These are phyloP conservation scores for Kernera saxatilis DNA, from an alignment of 345 rosid genomes.

Conservation along the genomic window DNA sequence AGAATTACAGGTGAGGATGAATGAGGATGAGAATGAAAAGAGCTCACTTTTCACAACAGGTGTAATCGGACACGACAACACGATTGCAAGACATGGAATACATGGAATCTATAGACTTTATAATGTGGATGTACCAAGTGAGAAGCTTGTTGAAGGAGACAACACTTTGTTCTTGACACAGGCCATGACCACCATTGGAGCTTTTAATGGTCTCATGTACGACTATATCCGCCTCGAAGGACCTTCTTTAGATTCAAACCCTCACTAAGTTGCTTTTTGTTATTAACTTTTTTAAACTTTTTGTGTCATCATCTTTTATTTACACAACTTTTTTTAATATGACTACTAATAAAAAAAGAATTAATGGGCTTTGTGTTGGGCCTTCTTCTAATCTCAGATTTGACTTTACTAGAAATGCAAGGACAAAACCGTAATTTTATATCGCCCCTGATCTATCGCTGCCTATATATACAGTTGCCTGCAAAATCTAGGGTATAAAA, in stretches of 20 bases:
- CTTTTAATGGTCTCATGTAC: constrained; percentile 81
- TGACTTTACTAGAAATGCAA: neutral
- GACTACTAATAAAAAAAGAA: neutral
- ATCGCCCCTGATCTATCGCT: constrained; percentile 18
- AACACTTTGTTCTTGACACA: constrained; percentile 62
- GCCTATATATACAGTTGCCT: constrained; percentile 59
- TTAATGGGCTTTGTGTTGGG: neutral
- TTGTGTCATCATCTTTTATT: neutral
- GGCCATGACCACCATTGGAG: constrained; percentile 43
- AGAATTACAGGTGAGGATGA: constrained; percentile 50
- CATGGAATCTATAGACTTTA: constrained; percentile 76
- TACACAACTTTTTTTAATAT: too few species aligned
- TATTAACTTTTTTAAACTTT: neutral
- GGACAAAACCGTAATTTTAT: neutral
- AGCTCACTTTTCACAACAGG: constrained; percentile 52
- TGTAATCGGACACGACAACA: constrained; percentile 65
- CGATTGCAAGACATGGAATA: constrained; percentile 81
- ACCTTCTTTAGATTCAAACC: constrained; percentile 33
- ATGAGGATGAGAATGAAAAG: constrained; percentile 22
- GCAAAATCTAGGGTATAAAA: constrained; percentile 90
- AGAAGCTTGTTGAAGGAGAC: constrained; percentile 46
- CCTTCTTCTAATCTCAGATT: neutral
- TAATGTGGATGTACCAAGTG: constrained; percentile 48
- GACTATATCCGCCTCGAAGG: constrained; percentile 87
- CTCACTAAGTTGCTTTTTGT: neutral